Evolutionary conservation across 805 yeast species (phyloP).

Genomic region (Teunomyces stri): DNA sequence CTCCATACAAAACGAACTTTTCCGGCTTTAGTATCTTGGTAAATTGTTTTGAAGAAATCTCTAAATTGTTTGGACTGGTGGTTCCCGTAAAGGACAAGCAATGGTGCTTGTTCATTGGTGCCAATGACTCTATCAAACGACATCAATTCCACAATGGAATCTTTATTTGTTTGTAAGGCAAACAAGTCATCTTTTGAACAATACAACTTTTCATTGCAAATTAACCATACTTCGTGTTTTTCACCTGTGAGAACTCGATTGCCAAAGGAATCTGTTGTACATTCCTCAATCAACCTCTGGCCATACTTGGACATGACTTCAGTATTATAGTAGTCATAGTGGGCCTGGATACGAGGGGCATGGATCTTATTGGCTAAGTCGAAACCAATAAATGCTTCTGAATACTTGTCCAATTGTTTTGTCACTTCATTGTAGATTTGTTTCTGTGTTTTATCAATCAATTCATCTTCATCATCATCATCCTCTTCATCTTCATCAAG

Average conservation of each 20-base stretch:
- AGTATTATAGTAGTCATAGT: slow-evolving; percentile 50
- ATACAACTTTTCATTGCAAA: slow-evolving; percentile 51
- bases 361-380: slow-evolving; percentile 46
- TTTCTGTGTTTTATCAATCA: slow-evolving; percentile 5
- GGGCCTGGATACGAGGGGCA: slow-evolving; percentile 65
- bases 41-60: slow-evolving; percentile 56
- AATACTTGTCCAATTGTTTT: slow-evolving; percentile 5
- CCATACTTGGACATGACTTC: slow-evolving; percentile 26
- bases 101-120: slow-evolving; percentile 42
- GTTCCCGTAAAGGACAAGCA: slow-evolving; percentile 68
- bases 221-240: slow-evolving; percentile 44
- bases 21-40: slow-evolving; percentile 57
- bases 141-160: slow-evolving; percentile 18
- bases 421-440: slow-evolving; percentile 3
- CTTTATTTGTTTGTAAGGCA: slow-evolving; percentile 65
- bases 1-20: slow-evolving; percentile 77
- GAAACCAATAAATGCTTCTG: slow-evolving; percentile 35
- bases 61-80: slow-evolving; percentile 48
- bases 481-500: slow-evolving; percentile 10
- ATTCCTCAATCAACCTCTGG: slow-evolving; percentile 17
- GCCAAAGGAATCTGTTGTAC: slow-evolving; percentile 33
- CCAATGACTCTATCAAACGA: slow-evolving; percentile 71
- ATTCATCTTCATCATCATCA: not conserved
- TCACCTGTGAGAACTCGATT: slow-evolving; percentile 19
- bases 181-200: slow-evolving; percentile 72